These are phyloP conservation scores for Botrytis porri DNA, from an alignment of 2,329 filamentous ascomycete species.

Conservation along the genomic window DNA sequence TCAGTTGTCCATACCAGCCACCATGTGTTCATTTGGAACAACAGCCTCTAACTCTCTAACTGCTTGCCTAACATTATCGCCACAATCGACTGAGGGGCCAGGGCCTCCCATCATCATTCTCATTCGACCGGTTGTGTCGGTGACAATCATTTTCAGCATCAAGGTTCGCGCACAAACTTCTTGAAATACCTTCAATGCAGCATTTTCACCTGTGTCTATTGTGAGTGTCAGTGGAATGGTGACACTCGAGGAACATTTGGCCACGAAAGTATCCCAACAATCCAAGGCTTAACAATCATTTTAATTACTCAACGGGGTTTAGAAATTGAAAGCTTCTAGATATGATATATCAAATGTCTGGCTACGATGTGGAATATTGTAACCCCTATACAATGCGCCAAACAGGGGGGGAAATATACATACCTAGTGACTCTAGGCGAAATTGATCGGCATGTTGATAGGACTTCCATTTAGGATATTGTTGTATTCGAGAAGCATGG, in stretches of 20 bases:
- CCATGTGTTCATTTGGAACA: slow-evolving; percentile 20
- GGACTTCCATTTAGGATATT: slow-evolving; percentile 40
- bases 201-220: slow-evolving; percentile 25
- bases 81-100: slow-evolving; percentile 25
- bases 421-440: slow-evolving; percentile 23
- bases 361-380: not conserved
- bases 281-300: not conserved
- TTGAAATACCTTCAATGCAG: slow-evolving; percentile 26
- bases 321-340: not conserved
- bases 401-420: not conserved
- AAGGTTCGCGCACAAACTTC: slow-evolving; percentile 30
- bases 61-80: slow-evolving; percentile 24
- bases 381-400: too few species aligned
- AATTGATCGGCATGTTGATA: slow-evolving; percentile 41
- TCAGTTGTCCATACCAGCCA: slow-evolving; percentile 8
- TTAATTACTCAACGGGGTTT: not conserved
- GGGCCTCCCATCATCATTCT: slow-evolving; percentile 24
- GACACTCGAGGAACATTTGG: not conserved
- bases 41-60: slow-evolving; percentile 22
- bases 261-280: not conserved
- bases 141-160: slow-evolving; percentile 28
- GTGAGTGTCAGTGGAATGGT: not conserved
- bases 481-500: slow-evolving; percentile 44
- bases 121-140: slow-evolving; percentile 28
- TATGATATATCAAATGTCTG: not conserved